phyloP scores from a whole-genome alignment of 1,139 yeast species.

The Pichia sorboxylosa region DNA sequence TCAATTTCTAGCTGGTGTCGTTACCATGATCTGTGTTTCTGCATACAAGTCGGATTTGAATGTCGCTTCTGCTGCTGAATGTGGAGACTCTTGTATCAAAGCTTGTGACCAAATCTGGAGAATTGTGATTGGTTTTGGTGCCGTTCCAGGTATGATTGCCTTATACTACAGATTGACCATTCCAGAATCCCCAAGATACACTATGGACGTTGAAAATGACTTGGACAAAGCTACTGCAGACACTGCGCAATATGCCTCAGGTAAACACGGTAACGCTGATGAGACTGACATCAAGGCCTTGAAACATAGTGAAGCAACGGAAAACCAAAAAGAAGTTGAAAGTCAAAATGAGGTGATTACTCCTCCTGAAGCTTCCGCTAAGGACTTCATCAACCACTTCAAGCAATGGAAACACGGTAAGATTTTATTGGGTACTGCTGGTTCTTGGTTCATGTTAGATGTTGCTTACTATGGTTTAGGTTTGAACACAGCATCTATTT shows the following conservation, averaged over 20 bases:
- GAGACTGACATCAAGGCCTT: constrained; percentile 26
- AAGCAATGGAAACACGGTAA: constrained; percentile 82
- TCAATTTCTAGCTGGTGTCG: constrained; percentile 72
- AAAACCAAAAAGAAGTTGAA: constrained; percentile 5
- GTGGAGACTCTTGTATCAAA: constrained; percentile 48
- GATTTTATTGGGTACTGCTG: constrained; percentile 85
- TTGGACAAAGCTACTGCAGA: constrained; percentile 56
- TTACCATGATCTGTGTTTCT: constrained; percentile 59
- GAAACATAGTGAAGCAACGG: constrained; percentile 25
- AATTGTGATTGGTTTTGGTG: constrained; percentile 75
- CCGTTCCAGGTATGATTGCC: constrained; percentile 76
- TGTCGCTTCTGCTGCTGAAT: constrained; percentile 41
- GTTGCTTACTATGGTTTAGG: constrained; percentile 90
- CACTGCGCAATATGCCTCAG: constrained; percentile 35
- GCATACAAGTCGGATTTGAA: constrained; percentile 53
- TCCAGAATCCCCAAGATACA: constrained; percentile 87
- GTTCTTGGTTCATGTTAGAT: constrained; percentile 93
- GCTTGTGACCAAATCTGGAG: constrained; percentile 95
- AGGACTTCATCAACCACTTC: constrained; percentile 61
- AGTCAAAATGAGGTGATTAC: constrained; percentile 2
- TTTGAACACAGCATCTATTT: constrained; percentile 67
- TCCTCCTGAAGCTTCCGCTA: constrained; percentile 47
- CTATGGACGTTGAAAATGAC: constrained; percentile 55
- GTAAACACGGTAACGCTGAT: constrained; percentile 33
- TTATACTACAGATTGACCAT: constrained; percentile 83